These are phyloP conservation scores for Alternaria sp. DNA, from an alignment of 2,329 filamentous ascomycete genomes.

Conservation along the genomic window DNA sequence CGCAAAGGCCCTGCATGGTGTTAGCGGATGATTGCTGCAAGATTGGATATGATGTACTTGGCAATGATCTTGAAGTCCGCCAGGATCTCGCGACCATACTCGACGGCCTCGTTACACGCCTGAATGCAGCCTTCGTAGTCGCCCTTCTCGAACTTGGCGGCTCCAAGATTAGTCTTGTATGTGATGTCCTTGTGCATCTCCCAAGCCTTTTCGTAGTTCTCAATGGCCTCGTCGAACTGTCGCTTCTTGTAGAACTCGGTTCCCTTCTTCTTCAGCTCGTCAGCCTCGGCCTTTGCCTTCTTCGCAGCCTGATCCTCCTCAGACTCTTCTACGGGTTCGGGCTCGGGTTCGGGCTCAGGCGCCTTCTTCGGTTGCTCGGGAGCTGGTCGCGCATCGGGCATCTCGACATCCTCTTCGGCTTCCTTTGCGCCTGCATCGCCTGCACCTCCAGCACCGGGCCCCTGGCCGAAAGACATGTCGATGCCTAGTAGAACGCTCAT, in stretches of 20 bases:
- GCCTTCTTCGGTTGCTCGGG: conserved; percentile 64
- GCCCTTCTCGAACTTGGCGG: conserved; percentile 94
- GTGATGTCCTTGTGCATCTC: conserved; percentile 94
- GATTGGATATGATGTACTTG: conserved; percentile 65
- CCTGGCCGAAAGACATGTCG: conserved; percentile 78
- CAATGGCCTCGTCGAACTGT: conserved; percentile 92
- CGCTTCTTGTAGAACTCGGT: conserved; percentile 99
- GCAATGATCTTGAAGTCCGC: conserved; percentile 99
- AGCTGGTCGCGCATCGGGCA: conserved; percentile 72
- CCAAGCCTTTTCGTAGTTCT: conserved; percentile 95
- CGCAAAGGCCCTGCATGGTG: conserved; percentile 73
- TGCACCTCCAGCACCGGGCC: conserved; percentile 56
- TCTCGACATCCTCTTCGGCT: conserved; percentile 75
- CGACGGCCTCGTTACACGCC: conserved; percentile 84
- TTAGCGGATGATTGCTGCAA: conserved; percentile 15
- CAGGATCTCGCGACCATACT: conserved; percentile 86
- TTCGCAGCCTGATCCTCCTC: conserved; percentile 85
- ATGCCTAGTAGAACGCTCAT: conserved; percentile 93
- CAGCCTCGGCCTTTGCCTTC: conserved; percentile 90
- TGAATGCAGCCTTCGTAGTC: conserved; percentile 90
- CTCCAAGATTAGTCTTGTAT: conserved; percentile 95
- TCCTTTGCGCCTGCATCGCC: conserved; percentile 55
- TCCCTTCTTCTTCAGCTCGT: conserved; percentile 92
- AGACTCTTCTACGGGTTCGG: conserved; percentile 78
- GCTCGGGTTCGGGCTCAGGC: conserved; percentile 64